Evolutionary conservation across 768 basidiomycete species (phyloP), one percentile per base, ranked within the genome.

Genomic region (Glaciozyma martinii): DNA sequence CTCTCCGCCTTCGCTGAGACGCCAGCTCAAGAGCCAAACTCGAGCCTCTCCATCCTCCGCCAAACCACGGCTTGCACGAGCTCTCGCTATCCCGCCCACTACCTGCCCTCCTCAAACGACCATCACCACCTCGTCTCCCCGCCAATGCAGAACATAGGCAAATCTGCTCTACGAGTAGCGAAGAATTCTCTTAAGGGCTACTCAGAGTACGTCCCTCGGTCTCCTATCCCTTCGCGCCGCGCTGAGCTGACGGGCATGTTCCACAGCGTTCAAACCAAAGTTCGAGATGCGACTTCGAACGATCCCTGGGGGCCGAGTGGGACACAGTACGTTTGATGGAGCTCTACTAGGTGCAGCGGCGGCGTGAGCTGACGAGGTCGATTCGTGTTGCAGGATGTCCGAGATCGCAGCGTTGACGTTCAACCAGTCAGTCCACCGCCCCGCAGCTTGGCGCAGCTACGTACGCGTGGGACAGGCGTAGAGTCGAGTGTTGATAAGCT

Each of bases 231-330:
- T n/a, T n/a, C n/a, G n/a, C n/a, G n/a, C n/a, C 44, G 44, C 16
- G 5, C 44, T 5, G 44, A 18, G n/a, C 52, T 40, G 12, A 53
- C 7, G 52, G n/a, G 29, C 27, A 5, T 9, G 23, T 53, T 3
- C 6, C 23, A 25, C 30, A 53, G 23, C 18, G 55, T 56, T 0
- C 90, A 98, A 78, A 85, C 89, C 50, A 98, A 98, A 77, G 90
- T 97, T 66, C 84, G 93, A 66, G 92, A 94, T 37, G 70, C 66
- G 0, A 71, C 71, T 30, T 59, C 56, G 33, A 71, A 71, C 47
- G 94, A 98, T 76, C 90, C 94, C 15, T 95, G 92, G 91, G 94
- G 94, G 0, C 94, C 94, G 7, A 89, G 88, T 12, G 93, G 94
- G 8, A 90, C 90, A 1, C 93, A 67, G 65, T 65, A 23, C 53